Percentiles rank a stretch among this genome's conserved stretches.
phyloP scores from a whole-genome alignment of 2,329 filamentous ascomycete species.

The Paecilomyces fulvus region DNA sequence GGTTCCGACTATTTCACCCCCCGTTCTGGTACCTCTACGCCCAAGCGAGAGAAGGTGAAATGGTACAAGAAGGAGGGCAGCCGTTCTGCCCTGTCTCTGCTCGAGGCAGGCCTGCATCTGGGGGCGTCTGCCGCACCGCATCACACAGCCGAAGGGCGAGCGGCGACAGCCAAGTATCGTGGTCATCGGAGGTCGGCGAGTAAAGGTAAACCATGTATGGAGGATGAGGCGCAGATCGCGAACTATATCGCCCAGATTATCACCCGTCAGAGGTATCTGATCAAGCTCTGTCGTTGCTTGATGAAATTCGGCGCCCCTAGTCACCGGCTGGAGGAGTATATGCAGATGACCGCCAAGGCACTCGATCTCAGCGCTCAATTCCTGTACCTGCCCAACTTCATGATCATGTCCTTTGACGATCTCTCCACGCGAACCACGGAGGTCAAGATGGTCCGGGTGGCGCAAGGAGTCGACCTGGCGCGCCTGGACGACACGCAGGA shows the following conservation, averaged over 20 bases:
- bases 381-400: slow-evolving; percentile 81
- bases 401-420: slow-evolving; percentile 82
- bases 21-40: slow-evolving; percentile 6
- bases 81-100: slow-evolving; percentile 7
- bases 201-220: slow-evolving; percentile 29
- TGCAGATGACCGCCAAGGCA: slow-evolving; percentile 82
- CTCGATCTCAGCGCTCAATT: slow-evolving; percentile 85
- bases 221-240: slow-evolving; percentile 46
- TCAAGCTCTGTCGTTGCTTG: slow-evolving; percentile 73
- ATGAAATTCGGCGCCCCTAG: slow-evolving; percentile 90
- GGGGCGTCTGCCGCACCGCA: slow-evolving; percentile 3
- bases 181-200: slow-evolving; percentile 11
- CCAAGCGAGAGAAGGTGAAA: slow-evolving; percentile 10
- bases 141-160: slow-evolving; percentile 7
- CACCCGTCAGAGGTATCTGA: slow-evolving; percentile 70
- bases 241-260: slow-evolving; percentile 61
- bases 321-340: slow-evolving; percentile 81
- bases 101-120: slow-evolving; percentile 6
- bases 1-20: background rate
- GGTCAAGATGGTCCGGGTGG: slow-evolving; percentile 36
- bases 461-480: slow-evolving; percentile 36
- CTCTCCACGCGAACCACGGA: slow-evolving; percentile 38
- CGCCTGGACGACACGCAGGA: slow-evolving; percentile 37
- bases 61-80: slow-evolving; percentile 15
- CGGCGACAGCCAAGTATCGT: slow-evolving; percentile 4